These are phyloP conservation scores for Exophiala sp. DNA, from an alignment of 2,329 filamentous ascomycete genomes.

Conservation along the genomic window DNA sequence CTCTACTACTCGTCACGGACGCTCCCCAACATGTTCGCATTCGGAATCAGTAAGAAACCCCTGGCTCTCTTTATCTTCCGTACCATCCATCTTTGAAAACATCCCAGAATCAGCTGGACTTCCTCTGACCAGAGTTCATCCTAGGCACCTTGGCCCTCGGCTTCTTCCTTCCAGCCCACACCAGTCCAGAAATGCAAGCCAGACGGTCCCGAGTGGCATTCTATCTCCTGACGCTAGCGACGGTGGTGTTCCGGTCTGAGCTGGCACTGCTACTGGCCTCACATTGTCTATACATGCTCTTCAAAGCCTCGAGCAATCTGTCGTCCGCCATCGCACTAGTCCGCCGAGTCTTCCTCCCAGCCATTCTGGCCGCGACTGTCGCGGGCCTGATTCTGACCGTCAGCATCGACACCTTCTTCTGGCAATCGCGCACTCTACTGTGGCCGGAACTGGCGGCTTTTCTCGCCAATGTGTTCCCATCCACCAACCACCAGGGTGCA, in stretches of 20 bases:
- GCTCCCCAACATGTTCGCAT: conserved; percentile 94
- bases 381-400: conserved; percentile 65
- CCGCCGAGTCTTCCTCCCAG: conserved; percentile 50
- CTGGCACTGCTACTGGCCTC: conserved; percentile 71
- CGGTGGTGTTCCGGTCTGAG: conserved; percentile 83
- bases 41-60: conserved; percentile 64
- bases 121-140: background rate
- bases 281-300: conserved; percentile 58
- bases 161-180: conserved; percentile 45
- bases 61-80: background rate
- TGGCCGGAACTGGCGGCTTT: conserved; percentile 92
- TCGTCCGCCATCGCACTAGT: conserved; percentile 15
- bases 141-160: conserved; percentile 40
- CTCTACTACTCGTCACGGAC: conserved; percentile 89
- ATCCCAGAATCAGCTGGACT: no score
- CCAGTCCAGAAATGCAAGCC: conserved; percentile 28
- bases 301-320: conserved; percentile 36
- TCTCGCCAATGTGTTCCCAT: conserved; percentile 81
- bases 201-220: conserved; percentile 59
- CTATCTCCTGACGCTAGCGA: conserved; percentile 69
- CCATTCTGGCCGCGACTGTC: conserved; percentile 60
- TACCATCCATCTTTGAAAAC: no score
- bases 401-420: conserved; percentile 84
- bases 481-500: conserved; percentile 51
- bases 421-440: conserved; percentile 62